Evolutionary conservation across 1,139 yeast genomes (phyloP).

Genomic region (Debaryomycetaceae sp.): DNA sequence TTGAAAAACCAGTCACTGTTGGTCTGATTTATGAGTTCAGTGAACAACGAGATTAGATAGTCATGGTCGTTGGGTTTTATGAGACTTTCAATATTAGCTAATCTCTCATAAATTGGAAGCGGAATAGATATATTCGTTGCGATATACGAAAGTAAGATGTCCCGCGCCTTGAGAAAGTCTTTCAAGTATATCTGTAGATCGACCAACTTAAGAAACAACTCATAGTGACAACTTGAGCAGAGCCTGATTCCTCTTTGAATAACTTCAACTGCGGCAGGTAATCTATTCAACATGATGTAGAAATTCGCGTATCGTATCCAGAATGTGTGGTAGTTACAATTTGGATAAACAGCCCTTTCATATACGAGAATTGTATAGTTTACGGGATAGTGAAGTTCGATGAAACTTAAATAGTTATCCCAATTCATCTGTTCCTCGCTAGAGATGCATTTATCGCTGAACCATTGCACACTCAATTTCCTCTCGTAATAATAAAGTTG

Average conservation of each 20-base stretch:
- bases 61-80: conserved; percentile 20
- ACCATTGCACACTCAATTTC: conserved; percentile 49
- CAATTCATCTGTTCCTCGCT: conserved; percentile 53
- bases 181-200: conserved; percentile 36
- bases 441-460: conserved; percentile 38
- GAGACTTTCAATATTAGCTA: conserved; percentile 35
- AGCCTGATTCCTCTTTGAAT: conserved; percentile 31
- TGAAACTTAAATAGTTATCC: conserved; percentile 57
- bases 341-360: conserved; percentile 54
- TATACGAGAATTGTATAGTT: conserved; percentile 40
- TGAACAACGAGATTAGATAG: conserved; percentile 22
- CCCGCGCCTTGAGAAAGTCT: conserved; percentile 34
- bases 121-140: conserved; percentile 27
- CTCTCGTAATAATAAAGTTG: conserved; percentile 66
- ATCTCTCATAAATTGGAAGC: conserved; percentile 32
- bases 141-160: conserved; percentile 26
- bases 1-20: conserved; percentile 22
- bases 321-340: conserved; percentile 50
- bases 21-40: conserved; percentile 20
- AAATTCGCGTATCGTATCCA: conserved; percentile 64
- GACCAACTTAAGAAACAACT: conserved; percentile 31
- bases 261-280: conserved; percentile 32
- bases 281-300: conserved; percentile 25
- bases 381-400: conserved; percentile 39
- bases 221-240: conserved; percentile 15